Evolutionary conservation across 192 early-diverging fungal genomes (phyloP).

Genomic region (Coemansia sp.): DNA sequence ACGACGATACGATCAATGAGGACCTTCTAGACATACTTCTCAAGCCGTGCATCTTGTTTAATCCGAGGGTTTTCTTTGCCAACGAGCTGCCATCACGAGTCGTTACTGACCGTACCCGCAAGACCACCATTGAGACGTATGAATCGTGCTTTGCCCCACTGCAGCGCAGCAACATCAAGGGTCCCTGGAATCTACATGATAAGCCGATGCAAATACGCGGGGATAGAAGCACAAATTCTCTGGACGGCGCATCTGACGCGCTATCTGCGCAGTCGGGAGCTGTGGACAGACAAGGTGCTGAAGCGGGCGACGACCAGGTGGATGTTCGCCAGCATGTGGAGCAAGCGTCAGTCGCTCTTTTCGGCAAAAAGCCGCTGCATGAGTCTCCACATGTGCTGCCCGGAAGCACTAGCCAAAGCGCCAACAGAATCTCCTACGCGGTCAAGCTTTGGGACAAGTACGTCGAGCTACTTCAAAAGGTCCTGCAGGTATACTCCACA

Average conservation of each 20-base stretch:
- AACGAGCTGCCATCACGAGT: constrained; percentile 34
- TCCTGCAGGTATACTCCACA: constrained; percentile 43
- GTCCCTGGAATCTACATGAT: neutral
- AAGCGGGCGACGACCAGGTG: neutral
- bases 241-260: neutral
- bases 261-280: neutral
- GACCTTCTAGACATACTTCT: constrained; percentile 27
- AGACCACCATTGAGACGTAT: neutral
- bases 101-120: constrained; percentile 12
- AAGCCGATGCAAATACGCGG: neutral
- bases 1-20: neutral
- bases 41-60: constrained; percentile 39
- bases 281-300: neutral
- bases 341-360: neutral
- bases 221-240: neutral
- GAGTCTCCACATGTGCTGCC: neutral
- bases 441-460: constrained; percentile 47
- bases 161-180: neutral
- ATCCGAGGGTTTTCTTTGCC: constrained; percentile 47
- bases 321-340: neutral
- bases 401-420: neutral
- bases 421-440: constrained; percentile 1
- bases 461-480: constrained; percentile 28
- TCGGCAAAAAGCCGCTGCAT: neutral
- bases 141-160: constrained; percentile 22